A percentile compares a stretch with the other conserved stretches of the same genome.
Evolutionary conservation across 108 stramenopile species (phyloP).

Genomic region (Nitzschia inconspicua): DNA sequence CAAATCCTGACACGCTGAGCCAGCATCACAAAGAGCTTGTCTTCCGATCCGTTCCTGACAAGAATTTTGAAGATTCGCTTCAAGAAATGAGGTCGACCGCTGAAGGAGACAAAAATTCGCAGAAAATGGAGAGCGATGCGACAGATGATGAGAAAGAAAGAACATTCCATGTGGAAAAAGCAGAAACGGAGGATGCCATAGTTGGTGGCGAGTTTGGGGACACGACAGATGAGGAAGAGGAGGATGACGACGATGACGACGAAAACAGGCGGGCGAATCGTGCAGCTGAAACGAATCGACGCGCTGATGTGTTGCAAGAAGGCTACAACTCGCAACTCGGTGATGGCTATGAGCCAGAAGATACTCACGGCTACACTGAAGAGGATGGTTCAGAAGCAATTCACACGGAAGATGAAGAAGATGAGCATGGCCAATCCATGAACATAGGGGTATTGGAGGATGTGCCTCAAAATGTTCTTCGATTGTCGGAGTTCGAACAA

Average conservation of each 20-base stretch:
- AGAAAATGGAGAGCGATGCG: too few species aligned
- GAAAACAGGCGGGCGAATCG: slow-evolving; percentile 14
- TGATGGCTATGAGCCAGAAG: slow-evolving; percentile 39
- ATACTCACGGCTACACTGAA: slow-evolving; percentile 37
- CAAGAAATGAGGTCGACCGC: too few species aligned
- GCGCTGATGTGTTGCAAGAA: slow-evolving; percentile 10
- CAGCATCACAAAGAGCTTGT: too few species aligned
- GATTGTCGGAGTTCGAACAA: too few species aligned
- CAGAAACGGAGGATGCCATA: slow-evolving; percentile 18
- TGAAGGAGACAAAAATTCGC: too few species aligned
- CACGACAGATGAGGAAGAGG: slow-evolving; percentile 23
- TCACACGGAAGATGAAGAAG: slow-evolving; percentile 41
- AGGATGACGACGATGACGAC: not conserved
- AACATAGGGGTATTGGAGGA: not conserved
- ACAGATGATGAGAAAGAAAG: slow-evolving; percentile 5
- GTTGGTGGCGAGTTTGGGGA: slow-evolving; percentile 27
- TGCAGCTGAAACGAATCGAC: slow-evolving; percentile 6
- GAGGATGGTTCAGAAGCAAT: slow-evolving; percentile 43
- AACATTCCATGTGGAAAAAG: not conserved
- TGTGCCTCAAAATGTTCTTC: too few species aligned
- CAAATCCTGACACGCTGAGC: too few species aligned
- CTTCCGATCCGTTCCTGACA: too few species aligned
- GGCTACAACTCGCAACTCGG: slow-evolving; percentile 27
- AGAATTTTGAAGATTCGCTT: too few species aligned
- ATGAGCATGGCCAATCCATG: too few species aligned